Percentiles rank a stretch among this genome's conserved stretches.
These are phyloP conservation scores for Bipolaris oryzae DNA, from an alignment of 2,329 filamentous ascomycete genomes.

Conservation along the genomic window DNA sequence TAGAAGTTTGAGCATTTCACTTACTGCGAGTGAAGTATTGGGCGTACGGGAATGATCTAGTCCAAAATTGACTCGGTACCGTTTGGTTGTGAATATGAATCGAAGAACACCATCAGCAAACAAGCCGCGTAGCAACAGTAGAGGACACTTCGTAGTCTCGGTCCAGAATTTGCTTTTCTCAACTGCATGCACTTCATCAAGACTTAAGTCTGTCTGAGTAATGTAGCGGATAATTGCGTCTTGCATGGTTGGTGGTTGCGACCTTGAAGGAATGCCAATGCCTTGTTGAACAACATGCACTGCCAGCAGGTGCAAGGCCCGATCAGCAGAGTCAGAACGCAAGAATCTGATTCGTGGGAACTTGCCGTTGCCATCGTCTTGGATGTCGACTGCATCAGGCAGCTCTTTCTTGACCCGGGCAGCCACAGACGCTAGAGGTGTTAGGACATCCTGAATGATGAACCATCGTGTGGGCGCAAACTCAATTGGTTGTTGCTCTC, in stretches of 20 bases:
- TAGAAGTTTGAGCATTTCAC: not conserved
- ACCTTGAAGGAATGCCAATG: slow-evolving; percentile 54
- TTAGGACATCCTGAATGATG: slow-evolving; percentile 60
- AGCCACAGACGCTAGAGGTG: slow-evolving; percentile 49
- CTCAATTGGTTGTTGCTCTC: slow-evolving; percentile 58
- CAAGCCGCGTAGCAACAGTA: slow-evolving; percentile 62
- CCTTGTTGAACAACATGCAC: slow-evolving; percentile 54
- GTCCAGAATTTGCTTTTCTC: slow-evolving; percentile 47
- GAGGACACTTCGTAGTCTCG: slow-evolving; percentile 35
- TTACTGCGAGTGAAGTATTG: slow-evolving; percentile 55
- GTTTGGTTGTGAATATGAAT: slow-evolving; percentile 62
- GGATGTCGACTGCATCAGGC: slow-evolving; percentile 54
- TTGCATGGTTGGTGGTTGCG: slow-evolving; percentile 41
- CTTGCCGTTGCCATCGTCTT: slow-evolving; percentile 34
- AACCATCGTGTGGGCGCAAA: slow-evolving; percentile 63
- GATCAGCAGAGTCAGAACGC: slow-evolving; percentile 42
- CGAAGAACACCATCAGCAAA: slow-evolving; percentile 61
- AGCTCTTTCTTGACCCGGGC: slow-evolving; percentile 35
- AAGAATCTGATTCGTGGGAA: slow-evolving; percentile 61
- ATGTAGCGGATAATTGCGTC: slow-evolving; percentile 55
- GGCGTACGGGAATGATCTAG: slow-evolving; percentile 57
- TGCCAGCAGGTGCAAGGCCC: slow-evolving; percentile 33
- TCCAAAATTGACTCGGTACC: slow-evolving; percentile 71
- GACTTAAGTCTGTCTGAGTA: slow-evolving; percentile 39
- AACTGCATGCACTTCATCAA: slow-evolving; percentile 33